phyloP scores from a whole-genome alignment of 257 asterid genomes.

The Penstemon newberryi region DNA sequence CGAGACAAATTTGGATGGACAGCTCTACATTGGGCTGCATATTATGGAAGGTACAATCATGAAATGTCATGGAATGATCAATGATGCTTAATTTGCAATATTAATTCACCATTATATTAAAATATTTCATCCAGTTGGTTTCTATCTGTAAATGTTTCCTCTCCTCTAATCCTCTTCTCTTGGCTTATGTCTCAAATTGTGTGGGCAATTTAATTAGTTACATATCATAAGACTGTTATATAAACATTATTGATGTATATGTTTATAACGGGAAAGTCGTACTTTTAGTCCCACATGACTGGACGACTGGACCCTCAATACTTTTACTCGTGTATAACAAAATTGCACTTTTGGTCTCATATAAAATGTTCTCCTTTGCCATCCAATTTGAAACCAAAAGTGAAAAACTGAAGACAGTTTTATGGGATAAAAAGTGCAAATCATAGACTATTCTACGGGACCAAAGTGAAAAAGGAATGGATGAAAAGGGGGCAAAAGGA shows the following conservation, averaged over 20 bases:
- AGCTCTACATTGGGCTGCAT: constrained; percentile 98
- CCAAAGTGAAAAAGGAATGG: too few relatives aligned
- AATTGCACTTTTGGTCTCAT: too few relatives aligned
- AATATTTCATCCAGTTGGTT: neutral
- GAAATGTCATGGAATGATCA: constrained; percentile 18
- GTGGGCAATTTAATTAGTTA: neutral
- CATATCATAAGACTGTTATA: neutral
- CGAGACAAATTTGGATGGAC: constrained; percentile 97
- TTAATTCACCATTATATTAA: neutral
- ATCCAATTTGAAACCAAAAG: too few relatives aligned
- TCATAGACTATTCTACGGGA: too few relatives aligned
- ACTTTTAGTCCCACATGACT: too few relatives aligned
- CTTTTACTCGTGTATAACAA: too few relatives aligned
- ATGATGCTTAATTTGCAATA: constrained; percentile 12
- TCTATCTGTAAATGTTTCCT: constrained; percentile 1
- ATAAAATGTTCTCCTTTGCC: too few relatives aligned
- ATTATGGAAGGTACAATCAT: constrained; percentile 72
- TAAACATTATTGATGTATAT: neutral
- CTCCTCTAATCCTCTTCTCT: neutral
- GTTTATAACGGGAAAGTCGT: too few relatives aligned
- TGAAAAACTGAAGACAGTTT: too few relatives aligned
- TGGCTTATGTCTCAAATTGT: neutral
- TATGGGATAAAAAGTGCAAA: too few relatives aligned
- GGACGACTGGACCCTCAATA: too few relatives aligned
- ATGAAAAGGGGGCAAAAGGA: too few relatives aligned